Evolutionary conservation across 2,329 filamentous ascomycete species (phyloP).

Genomic region (Xylaria polymorpha): DNA sequence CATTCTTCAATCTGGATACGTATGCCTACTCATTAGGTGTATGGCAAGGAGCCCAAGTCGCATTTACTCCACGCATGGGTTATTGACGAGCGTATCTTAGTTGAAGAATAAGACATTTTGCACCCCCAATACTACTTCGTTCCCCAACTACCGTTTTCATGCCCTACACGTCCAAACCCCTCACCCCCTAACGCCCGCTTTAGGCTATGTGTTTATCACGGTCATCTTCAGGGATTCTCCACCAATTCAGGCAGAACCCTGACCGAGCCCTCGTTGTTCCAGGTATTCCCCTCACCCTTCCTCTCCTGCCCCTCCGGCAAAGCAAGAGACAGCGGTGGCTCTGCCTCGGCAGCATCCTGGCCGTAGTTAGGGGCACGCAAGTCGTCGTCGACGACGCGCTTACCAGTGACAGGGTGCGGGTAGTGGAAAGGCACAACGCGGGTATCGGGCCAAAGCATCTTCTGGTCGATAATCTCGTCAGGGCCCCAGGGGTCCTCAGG

Average conservation of each 20-base stretch:
- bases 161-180: constrained; percentile 8
- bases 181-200: constrained; percentile 27
- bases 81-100: neutral
- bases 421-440: constrained; percentile 66
- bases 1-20: neutral
- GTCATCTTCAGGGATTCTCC: constrained; percentile 44
- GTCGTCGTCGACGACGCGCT: constrained; percentile 58
- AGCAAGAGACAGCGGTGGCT: constrained; percentile 56
- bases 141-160: constrained; percentile 32
- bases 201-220: constrained; percentile 34
- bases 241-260: constrained; percentile 54
- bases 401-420: constrained; percentile 62
- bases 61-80: neutral
- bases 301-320: constrained; percentile 53
- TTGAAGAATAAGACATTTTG: neutral
- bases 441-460: constrained; percentile 68
- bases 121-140: constrained; percentile 8
- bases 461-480: constrained; percentile 64
- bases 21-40: neutral
- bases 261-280: constrained; percentile 48
- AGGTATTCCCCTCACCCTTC: constrained; percentile 49
- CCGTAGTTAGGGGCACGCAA: constrained; percentile 61
- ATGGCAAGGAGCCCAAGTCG: neutral
- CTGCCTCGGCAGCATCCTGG: constrained; percentile 53
- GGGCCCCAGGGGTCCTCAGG: constrained; percentile 63